These are phyloP conservation scores for Penicillium thymicola DNA, from an alignment of 2,329 filamentous ascomycete genomes.

Conservation along the genomic window DNA sequence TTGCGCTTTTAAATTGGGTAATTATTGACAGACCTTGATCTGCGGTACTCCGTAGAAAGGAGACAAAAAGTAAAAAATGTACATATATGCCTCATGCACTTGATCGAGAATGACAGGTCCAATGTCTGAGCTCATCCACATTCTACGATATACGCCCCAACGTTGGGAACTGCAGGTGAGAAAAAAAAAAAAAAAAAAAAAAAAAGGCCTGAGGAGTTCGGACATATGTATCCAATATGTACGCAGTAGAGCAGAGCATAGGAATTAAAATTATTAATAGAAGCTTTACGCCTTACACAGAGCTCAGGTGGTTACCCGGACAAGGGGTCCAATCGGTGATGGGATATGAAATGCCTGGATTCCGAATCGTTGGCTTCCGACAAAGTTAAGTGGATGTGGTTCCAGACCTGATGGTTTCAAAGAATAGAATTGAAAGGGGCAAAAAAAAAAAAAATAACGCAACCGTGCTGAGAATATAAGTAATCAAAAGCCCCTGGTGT, in stretches of 20 bases:
- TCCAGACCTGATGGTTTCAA: constrained; percentile 1
- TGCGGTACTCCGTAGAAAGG: background rate
- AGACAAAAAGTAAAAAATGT: background rate
- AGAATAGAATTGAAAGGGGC: background rate
- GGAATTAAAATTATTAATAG: constrained; percentile 7
- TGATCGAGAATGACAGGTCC: background rate
- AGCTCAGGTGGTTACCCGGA: background rate
- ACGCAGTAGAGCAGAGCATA: constrained; percentile 8
- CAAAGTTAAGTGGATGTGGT: background rate
- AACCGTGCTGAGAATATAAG: constrained; percentile 2
- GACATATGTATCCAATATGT: background rate
- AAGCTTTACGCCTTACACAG: constrained; percentile 3
- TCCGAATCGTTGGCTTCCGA: constrained; percentile 3
- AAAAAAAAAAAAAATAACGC: constrained; percentile 3
- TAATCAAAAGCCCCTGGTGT: constrained; percentile 3
- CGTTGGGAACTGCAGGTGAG: constrained; percentile 8
- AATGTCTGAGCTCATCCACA: background rate
- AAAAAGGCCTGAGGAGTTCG: background rate
- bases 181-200: too few relatives aligned
- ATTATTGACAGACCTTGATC: background rate
- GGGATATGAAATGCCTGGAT: constrained; percentile 7
- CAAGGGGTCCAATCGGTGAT: constrained; percentile 3
- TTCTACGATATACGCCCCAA: background rate
- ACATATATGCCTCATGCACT: constrained; percentile 4
- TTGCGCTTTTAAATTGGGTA: background rate